phyloP scores from a whole-genome alignment of 2,329 filamentous ascomycete species.

The Fusarium sp. region DNA sequence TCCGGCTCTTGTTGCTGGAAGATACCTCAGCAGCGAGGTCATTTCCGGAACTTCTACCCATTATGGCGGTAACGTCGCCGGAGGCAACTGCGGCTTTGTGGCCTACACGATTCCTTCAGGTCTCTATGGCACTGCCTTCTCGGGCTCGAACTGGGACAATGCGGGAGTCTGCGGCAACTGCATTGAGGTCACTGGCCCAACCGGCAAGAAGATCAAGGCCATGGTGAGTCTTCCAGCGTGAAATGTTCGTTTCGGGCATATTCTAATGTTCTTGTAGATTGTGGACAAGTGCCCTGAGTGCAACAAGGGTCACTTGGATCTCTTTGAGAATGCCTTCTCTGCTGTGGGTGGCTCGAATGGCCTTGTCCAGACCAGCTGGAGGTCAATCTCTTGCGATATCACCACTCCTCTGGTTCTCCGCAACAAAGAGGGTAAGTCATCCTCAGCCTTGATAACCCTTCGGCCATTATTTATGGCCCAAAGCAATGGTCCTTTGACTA shows the following conservation, averaged over 20 bases:
- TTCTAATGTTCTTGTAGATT: constrained; percentile 49
- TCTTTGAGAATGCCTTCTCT: constrained; percentile 60
- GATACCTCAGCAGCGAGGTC: constrained; percentile 31
- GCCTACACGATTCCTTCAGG: constrained; percentile 72
- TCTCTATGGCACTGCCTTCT: constrained; percentile 74
- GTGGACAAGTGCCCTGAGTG: constrained; percentile 64
- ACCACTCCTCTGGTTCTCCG: constrained; percentile 58
- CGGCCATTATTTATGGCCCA: rapidly evolving
- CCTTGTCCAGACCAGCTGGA: constrained; percentile 55
- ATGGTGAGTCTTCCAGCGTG: constrained; percentile 64
- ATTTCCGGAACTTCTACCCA: constrained; percentile 57
- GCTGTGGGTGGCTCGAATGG: constrained; percentile 56
- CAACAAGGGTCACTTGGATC: constrained; percentile 59
- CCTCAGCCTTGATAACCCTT: too few relatives aligned
- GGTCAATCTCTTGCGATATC: constrained; percentile 59
- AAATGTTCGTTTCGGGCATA: neutral
- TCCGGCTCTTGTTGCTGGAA: constrained; percentile 42
- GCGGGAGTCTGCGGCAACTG: constrained; percentile 73
- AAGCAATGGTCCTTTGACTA: neutral
- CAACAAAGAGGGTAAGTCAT: constrained; percentile 61
- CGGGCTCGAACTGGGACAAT: constrained; percentile 69
- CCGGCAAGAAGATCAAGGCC: constrained; percentile 69
- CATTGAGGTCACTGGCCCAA: constrained; percentile 70
- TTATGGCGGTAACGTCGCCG: constrained; percentile 69
- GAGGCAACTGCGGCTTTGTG: constrained; percentile 74